phyloP scores from a whole-genome alignment of 495 filamentous ascomycete genomes.

The Trichoderma gamsii region DNA sequence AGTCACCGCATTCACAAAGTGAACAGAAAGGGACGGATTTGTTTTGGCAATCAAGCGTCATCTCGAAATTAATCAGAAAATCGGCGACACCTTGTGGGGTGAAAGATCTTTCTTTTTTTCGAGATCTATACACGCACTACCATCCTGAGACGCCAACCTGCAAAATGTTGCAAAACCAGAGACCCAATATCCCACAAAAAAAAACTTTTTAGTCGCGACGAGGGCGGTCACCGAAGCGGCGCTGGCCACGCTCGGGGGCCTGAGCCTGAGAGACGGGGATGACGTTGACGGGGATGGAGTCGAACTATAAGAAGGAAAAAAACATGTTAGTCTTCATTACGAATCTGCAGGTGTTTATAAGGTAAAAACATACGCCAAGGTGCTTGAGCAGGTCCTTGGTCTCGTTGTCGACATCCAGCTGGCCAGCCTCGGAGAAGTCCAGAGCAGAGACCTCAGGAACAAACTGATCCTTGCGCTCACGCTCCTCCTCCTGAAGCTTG shows the following conservation, averaged over 20 bases:
- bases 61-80: slow-evolving; percentile 54
- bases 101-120: slow-evolving; percentile 51
- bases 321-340: slow-evolving; percentile 21
- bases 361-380: slow-evolving; percentile 73
- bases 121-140: slow-evolving; percentile 44
- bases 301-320: slow-evolving; percentile 59
- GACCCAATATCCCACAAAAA: slow-evolving; percentile 16
- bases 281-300: slow-evolving; percentile 92
- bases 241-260: slow-evolving; percentile 66
- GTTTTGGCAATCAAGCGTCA: slow-evolving; percentile 89
- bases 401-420: slow-evolving; percentile 90
- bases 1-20: slow-evolving; percentile 2
- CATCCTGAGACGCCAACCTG: slow-evolving; percentile 40
- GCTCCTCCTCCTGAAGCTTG: slow-evolving; percentile 99
- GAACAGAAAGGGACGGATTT: slow-evolving; percentile 26
- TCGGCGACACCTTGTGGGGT: slow-evolving; percentile 83
- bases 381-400: slow-evolving; percentile 98
- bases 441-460: slow-evolving; percentile 97
- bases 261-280: slow-evolving; percentile 85
- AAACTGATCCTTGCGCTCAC: slow-evolving; percentile 99
- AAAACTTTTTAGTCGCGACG: slow-evolving; percentile 42
- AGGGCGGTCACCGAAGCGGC: slow-evolving; percentile 40
- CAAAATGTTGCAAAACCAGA: slow-evolving; percentile 27
- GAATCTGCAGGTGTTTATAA: background rate
- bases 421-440: slow-evolving; percentile 89